Base-by-base conservation (phyloP, 78 protist genomes). In the slime mould (Dictyostelium discoideum) region DNA sequence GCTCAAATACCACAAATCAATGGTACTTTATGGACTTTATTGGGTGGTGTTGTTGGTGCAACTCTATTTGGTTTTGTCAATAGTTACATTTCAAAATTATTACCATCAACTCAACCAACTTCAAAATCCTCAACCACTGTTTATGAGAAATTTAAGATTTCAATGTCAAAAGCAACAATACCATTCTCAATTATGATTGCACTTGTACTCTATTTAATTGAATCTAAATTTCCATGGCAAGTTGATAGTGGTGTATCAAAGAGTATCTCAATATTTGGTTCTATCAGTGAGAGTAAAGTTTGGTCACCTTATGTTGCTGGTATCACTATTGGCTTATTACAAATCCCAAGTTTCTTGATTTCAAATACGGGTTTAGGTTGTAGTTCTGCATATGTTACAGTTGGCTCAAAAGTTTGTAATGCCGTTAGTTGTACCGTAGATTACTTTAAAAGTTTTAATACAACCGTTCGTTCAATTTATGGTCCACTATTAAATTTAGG, bases 271-370 rank as follows among this genome's bases (percentile, higher is more conserved):
- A 37, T 83, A 1, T 46, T 79, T 24, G 85, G 73, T 13, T 65
- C 92, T 0, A 0, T 69, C 5, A 8, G 5, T n/a, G 48, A 69
- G 2, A 1, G 24, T 32, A 39, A n/a, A 10, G 57, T 86, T 44
- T 90, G 95, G 95, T 37, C 95, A 54, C 95, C 95, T 3, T 90
- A 90, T 22, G 88, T 24, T 37, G 95, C 95, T 4, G 95, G 95
- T 72, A 1, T 82, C 1, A 67, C 76, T 1, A 82, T 90, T 82
- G 95, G 95, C 6, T 8, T 80, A 11, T n/a, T 90, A 4, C 95
- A 90, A 48, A 48, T 82, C 13, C 95, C 95, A 82, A 72, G 88
- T 4, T 73, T 50, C 40, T 14, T 90, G 11, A 3, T 83, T 11
- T 39, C 42, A 13, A 54, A 54, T 10, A 54, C 18, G 54, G 95